Evolutionary conservation across 768 basidiomycete genomes (phyloP).

Genomic region (Termitomyces sp.): DNA sequence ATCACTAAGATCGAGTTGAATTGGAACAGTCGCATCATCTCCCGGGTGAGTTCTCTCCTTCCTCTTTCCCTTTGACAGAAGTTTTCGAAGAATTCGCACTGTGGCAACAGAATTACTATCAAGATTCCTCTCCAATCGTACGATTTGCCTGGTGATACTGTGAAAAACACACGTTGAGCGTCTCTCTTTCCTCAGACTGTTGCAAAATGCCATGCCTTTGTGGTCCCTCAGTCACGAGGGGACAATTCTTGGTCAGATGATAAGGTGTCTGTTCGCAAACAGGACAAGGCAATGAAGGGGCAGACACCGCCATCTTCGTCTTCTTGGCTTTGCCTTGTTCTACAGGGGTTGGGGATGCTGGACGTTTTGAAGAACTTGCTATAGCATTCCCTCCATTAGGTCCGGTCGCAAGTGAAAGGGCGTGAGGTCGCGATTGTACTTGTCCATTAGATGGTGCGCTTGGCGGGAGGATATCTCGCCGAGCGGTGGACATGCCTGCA

Average conservation of each 20-base stretch:
- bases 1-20: conserved; percentile 16
- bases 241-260: conserved; percentile 48
- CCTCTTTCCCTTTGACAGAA: conserved; percentile 34
- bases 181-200: background rate
- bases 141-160: conserved; percentile 42
- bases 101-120: conserved; percentile 32
- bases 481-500: background rate
- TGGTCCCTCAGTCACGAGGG: conserved; percentile 48
- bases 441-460: background rate
- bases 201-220: conserved; percentile 37
- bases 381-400: conserved; percentile 1
- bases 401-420: background rate
- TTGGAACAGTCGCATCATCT: conserved; percentile 13
- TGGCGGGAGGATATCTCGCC: background rate
- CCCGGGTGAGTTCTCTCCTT: conserved; percentile 16
- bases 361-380: conserved; percentile 31
- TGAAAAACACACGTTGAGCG: background rate
- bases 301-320: conserved; percentile 4
- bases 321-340: conserved; percentile 34
- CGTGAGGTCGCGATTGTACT: background rate
- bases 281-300: conserved; percentile 31
- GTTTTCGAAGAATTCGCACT: conserved; percentile 34
- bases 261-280: conserved; percentile 43
- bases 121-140: conserved; percentile 38
- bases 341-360: conserved; percentile 24